A percentile compares a stretch with the other conserved stretches of the same genome.
phyloP scores from a whole-genome alignment of 164 flowering plant genomes.

The Cinnamomum micranthum region DNA sequence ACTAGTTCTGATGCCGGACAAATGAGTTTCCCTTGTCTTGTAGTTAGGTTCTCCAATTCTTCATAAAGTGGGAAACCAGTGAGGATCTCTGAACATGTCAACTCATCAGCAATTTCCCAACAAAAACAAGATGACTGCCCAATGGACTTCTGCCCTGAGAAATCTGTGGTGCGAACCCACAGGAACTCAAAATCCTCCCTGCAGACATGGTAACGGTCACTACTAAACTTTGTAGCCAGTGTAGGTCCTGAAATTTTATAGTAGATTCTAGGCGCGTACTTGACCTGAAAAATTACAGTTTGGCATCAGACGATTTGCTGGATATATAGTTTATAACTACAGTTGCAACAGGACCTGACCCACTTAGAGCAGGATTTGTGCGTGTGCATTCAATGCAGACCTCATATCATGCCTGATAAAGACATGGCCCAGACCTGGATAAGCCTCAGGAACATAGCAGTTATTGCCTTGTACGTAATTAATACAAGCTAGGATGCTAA shows the following conservation, averaged over 20 bases:
- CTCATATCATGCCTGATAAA: too few relatives aligned
- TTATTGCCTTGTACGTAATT: too few relatives aligned
- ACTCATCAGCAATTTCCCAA: slow-evolving; percentile 50
- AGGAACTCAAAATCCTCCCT: slow-evolving; percentile 68
- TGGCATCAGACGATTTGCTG: neutral
- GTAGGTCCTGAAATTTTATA: slow-evolving; percentile 48
- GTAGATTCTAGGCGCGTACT: slow-evolving; percentile 74
- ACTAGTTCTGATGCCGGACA: slow-evolving; percentile 42
- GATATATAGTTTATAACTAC: neutral
- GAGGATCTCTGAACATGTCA: slow-evolving; percentile 34
- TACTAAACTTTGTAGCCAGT: slow-evolving; percentile 35
- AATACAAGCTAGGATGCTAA: too few relatives aligned
- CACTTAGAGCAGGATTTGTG: too few relatives aligned
- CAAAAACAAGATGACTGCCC: slow-evolving; percentile 69
- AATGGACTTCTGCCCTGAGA: slow-evolving; percentile 59
- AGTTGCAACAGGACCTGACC: neutral
- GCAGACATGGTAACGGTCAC: slow-evolving; percentile 60
- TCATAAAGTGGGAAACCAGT: slow-evolving; percentile 47
- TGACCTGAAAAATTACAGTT: slow-evolving; percentile 46
- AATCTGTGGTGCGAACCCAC: slow-evolving; percentile 97
- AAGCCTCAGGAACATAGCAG: too few relatives aligned
- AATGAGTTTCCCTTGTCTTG: slow-evolving; percentile 37
- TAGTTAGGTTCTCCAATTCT: slow-evolving; percentile 23
- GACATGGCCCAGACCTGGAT: too few relatives aligned
- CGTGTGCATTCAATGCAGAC: too few relatives aligned